Base-by-base conservation (phyloP, 2,329 filamentous ascomycete genomes). In the Fusarium goolgardi region DNA sequence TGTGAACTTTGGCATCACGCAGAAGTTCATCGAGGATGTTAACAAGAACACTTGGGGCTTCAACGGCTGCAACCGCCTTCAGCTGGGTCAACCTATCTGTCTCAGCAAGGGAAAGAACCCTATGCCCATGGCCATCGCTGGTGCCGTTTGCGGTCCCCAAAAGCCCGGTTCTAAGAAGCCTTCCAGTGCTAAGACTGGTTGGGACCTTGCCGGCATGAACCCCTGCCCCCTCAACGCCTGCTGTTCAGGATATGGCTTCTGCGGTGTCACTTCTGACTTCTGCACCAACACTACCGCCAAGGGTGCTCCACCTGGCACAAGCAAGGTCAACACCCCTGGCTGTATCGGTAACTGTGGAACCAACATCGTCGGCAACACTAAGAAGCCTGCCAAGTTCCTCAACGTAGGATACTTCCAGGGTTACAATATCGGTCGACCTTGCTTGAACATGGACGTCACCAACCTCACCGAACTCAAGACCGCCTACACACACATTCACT, bases 181-280 rank as follows among this genome's bases (percentile, higher is more conserved):
- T 0, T 18, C 70, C 0, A 69, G 75, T 15, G 57, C 66, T 2
- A 78, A 75, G n/a, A 76, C 69, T 16, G 35, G 57, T 1, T 61
- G 43, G 73, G 73, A 72, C 50, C 70, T 84, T 5, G 64, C 75
- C 1, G 67, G 73, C 11, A 70, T 86, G 8, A 86, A 85, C 61
- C 80, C 78, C 0, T 86, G 84, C 60, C 80, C 80, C 0, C 72
- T 83, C 0, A 81, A 81, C 27, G 78, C 75, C 1, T 82, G 80
- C 67, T 82, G 81, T 65, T 76, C 78, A 15, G 71, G 75, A 20
- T 81, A 80, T 75, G 83, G 83, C 1, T 76, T 81, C 47, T 85
- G 83, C 25, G 83, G 83, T 7, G 77, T 77, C 2, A 81, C 80
- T 0, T 64, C 67, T 2, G 81, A 81, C 16, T 84, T 83, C 65